Conservation (phyloP, 2,329 filamentous ascomycete genomes). For the Fusarium duplospermum region DNA sequence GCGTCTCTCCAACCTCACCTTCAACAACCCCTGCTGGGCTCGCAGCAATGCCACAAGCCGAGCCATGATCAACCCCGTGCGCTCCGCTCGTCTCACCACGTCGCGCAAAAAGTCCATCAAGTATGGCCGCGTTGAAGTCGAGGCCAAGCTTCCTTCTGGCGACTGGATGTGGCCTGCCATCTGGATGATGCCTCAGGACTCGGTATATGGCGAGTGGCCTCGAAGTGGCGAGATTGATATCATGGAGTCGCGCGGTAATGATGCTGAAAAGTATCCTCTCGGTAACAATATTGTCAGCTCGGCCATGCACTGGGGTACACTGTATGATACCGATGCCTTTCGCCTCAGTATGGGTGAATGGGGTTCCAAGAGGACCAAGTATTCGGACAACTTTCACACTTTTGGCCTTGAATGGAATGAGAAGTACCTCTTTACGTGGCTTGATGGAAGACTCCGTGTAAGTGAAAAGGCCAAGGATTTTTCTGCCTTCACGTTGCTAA, state of each 20-base stretch:
- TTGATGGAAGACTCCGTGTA: conserved; percentile 57
- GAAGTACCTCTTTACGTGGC: conserved; percentile 63
- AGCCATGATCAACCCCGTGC: conserved; percentile 60
- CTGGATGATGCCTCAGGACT: conserved; percentile 57
- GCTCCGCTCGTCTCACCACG: conserved; percentile 56
- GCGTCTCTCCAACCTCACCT: conserved; percentile 52
- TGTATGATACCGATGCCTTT: conserved; percentile 44
- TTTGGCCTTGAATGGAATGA: conserved; percentile 64
- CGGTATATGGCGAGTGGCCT: conserved; percentile 64
- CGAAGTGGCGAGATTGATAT: conserved; percentile 66
- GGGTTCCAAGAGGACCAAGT: conserved; percentile 48
- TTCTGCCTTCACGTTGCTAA: not conserved
- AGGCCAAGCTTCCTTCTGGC: conserved; percentile 62
- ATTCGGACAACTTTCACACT: conserved; percentile 57
- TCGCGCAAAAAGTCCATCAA: conserved; percentile 58
- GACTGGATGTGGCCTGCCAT: conserved; percentile 68
- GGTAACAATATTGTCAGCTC: conserved; percentile 54
- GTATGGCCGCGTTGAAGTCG: conserved; percentile 65
- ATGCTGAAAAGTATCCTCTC: conserved; percentile 44
- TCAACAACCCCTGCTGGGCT: conserved; percentile 48
- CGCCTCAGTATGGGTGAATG: conserved; percentile 47
- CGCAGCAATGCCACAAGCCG: conserved; percentile 56
- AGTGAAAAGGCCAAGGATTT: conserved; percentile 14
- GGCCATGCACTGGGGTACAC: conserved; percentile 59
- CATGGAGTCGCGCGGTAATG: conserved; percentile 61